phyloP scores from a whole-genome alignment of 805 yeast species.

The Zygoascus biomembranicola region DNA sequence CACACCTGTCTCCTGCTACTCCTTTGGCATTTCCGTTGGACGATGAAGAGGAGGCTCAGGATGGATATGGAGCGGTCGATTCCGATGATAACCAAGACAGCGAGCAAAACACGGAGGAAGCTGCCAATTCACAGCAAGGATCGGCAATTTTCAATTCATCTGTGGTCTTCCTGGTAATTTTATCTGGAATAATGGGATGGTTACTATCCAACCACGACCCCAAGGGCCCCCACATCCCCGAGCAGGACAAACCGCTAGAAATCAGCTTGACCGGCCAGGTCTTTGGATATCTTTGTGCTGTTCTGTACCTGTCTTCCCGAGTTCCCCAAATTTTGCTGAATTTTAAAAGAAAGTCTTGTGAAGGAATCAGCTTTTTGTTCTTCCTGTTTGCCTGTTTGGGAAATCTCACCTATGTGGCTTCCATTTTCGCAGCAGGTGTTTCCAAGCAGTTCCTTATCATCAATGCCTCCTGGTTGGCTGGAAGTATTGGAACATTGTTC shows the following conservation, averaged over 20 bases:
- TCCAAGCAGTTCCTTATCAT: conserved; percentile 63
- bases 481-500: conserved; percentile 77
- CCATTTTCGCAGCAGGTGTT: conserved; percentile 69
- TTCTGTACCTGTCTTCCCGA: conserved; percentile 66
- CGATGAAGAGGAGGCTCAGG: conserved; percentile 12
- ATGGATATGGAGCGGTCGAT: conserved; percentile 7
- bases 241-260: conserved; percentile 34
- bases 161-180: conserved; percentile 58
- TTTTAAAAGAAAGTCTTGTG: conserved; percentile 82
- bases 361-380: conserved; percentile 88
- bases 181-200: conserved; percentile 88
- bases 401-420: conserved; percentile 80
- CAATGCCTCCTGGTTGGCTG: conserved; percentile 89
- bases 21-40: conserved; percentile 49
- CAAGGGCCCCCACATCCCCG: conserved; percentile 25
- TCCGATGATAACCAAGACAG: not conserved
- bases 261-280: conserved; percentile 75
- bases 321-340: conserved; percentile 87
- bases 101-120: not conserved
- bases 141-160: conserved; percentile 27
- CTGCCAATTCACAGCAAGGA: conserved; percentile 2
- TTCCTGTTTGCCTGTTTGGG: conserved; percentile 94
- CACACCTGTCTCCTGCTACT: conserved; percentile 82
- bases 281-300: conserved; percentile 61
- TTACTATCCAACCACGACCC: conserved; percentile 44